Conservation (phyloP, 1,139 yeast species). For the Meyerozyma elateridarum region DNA sequence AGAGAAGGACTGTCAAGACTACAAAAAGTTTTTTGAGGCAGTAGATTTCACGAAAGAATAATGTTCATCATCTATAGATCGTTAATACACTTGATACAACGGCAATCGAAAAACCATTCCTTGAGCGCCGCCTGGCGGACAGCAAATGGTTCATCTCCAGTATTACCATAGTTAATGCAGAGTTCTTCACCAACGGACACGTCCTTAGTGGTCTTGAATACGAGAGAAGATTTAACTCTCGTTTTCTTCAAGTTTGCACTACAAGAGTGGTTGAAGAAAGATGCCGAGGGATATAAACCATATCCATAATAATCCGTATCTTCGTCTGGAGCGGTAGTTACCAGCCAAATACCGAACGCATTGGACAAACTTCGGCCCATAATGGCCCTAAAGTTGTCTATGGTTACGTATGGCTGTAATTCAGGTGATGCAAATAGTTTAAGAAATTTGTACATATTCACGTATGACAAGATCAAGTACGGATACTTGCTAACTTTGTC, state of each 20-base stretch:
- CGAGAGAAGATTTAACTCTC: constrained; percentile 14
- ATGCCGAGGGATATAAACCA: constrained; percentile 62
- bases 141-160: constrained; percentile 34
- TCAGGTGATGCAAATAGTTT: constrained; percentile 34
- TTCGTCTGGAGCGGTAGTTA: constrained; percentile 26
- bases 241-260: constrained; percentile 39
- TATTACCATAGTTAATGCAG: constrained; percentile 60
- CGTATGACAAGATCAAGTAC: constrained; percentile 45
- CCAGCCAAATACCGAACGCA: constrained; percentile 72
- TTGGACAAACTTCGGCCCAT: constrained; percentile 67
- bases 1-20: constrained; percentile 52
- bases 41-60: constrained; percentile 35
- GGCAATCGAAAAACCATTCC: constrained; percentile 63
- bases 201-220: constrained; percentile 23
- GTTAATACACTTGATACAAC: constrained; percentile 42
- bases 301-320: constrained; percentile 65
- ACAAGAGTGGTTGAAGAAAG: constrained; percentile 70
- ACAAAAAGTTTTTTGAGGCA: constrained; percentile 45
- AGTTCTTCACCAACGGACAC: constrained; percentile 46
- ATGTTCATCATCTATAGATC: constrained; percentile 11
- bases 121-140: constrained; percentile 41
- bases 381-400: constrained; percentile 39
- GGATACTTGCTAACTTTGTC: constrained; percentile 49
- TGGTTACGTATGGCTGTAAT: constrained; percentile 35
- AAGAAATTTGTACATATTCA: constrained; percentile 48